Percentiles rank a stretch among this genome's conserved stretches.
phyloP scores from a whole-genome alignment of 169 alveolate genomes.

The Eimeria sp. region DNA sequence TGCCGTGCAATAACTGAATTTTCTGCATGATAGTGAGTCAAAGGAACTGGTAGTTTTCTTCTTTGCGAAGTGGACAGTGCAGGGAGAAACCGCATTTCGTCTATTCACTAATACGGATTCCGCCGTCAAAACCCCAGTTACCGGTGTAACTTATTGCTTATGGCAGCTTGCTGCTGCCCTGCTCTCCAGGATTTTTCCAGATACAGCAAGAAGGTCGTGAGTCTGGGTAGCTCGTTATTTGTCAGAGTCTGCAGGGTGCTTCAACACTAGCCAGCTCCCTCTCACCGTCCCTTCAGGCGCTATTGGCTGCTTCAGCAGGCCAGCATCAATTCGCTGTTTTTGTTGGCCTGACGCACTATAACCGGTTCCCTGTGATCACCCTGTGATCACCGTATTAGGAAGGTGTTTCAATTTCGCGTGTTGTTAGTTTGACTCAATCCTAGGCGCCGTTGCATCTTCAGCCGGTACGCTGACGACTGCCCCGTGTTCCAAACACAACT shows the following conservation, averaged over 20 bases:
- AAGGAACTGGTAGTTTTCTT: neutral
- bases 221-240: neutral
- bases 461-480: slow-evolving; percentile 4
- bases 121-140: neutral
- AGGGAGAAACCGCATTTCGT: neutral
- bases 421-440: neutral
- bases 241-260: neutral
- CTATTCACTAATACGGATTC: neutral
- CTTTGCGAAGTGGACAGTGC: neutral
- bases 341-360: neutral
- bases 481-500: neutral
- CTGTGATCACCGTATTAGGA: neutral
- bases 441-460: neutral
- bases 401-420: neutral
- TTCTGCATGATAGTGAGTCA: slow-evolving; percentile 33
- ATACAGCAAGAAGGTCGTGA: slow-evolving; percentile 47
- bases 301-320: neutral
- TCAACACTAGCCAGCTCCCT: neutral
- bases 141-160: neutral
- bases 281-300: neutral
- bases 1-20: neutral
- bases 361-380: neutral
- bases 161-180: slow-evolving; percentile 31
- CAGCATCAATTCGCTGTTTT: neutral
- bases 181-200: slow-evolving; percentile 21